Conservation (phyloP, 2,329 filamentous ascomycete genomes). For the Penicillium sp. region DNA sequence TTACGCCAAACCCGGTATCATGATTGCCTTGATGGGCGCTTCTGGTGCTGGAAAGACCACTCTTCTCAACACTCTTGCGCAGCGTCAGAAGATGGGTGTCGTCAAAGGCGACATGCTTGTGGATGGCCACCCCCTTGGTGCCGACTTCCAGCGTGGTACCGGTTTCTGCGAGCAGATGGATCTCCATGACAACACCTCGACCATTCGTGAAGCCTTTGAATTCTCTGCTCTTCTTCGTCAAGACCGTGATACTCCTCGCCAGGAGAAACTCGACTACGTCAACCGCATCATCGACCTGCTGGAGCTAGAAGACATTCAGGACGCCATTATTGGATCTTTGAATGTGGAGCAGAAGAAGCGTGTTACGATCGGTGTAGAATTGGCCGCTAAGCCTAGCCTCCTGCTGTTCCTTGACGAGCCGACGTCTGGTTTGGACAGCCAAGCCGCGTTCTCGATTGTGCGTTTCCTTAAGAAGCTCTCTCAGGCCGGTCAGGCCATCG, state of each 20-base stretch:
- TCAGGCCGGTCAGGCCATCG: constrained; percentile 61
- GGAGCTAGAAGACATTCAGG: constrained; percentile 60
- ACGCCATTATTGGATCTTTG: constrained; percentile 59
- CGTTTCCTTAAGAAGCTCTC: constrained; percentile 63
- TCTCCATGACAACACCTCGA: constrained; percentile 62
- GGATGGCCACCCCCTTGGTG: constrained; percentile 56
- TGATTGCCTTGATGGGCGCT: constrained; percentile 76
- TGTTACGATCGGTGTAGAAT: constrained; percentile 66
- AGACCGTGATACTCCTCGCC: constrained; percentile 46
- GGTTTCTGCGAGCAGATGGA: constrained; percentile 70
- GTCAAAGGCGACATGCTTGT: constrained; percentile 66
- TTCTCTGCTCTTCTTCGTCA: constrained; percentile 64
- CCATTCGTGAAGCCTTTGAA: constrained; percentile 61
- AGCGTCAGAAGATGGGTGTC: constrained; percentile 62
- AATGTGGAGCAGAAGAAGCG: constrained; percentile 67
- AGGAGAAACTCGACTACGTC: constrained; percentile 62
- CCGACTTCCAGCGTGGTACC: constrained; percentile 62
- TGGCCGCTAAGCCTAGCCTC: constrained; percentile 62
- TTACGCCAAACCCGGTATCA: constrained; percentile 71
- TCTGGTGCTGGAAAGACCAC: constrained; percentile 81
- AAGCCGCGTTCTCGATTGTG: constrained; percentile 63
- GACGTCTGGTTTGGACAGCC: constrained; percentile 63
- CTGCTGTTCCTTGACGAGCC: constrained; percentile 68
- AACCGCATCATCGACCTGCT: constrained; percentile 60
- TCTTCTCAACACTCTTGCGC: constrained; percentile 68